Base-by-base conservation (phyloP, 768 basidiomycete genomes). In the Cytidiella melzeri region DNA sequence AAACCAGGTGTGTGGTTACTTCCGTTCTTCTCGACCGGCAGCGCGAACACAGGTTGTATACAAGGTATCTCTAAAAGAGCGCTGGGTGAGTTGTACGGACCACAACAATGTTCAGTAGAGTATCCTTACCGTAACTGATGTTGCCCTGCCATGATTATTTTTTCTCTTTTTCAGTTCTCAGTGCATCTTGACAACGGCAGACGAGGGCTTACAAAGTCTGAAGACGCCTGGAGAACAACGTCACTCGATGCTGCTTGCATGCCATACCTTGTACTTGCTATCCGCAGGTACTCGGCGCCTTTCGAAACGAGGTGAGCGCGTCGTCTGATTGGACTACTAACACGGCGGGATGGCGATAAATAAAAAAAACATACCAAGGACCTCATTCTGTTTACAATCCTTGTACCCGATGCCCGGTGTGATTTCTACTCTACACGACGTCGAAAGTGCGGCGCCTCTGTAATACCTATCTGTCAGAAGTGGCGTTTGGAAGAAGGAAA, bases 1-100 rank as follows among this genome's bases (percentile, higher is more conserved):
- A 89, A 90, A 3, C 70, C 76, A 9, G 79, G 70, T 1, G 87
- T 87, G 57, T 90, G 87, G 58, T 90, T 90, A n/a, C 81, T 82
- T 37, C 85, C 86, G 44, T 75, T 68, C 5, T 78, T 76, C 53
- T 71, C 69, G 5, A 84, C 84, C n/a, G 87, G 86, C 46, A 90
- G 87, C 24, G 80, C 41, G 47, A 51, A 57, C 20, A 45, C 40
- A 19, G 56, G 62, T 53, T 60, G 57, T 30, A 65, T 46, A 45
- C 61, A 55, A 5, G 64, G 63, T 19, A 68, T 55, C 39, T 52
- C 51, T 55, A 24, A 13, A 12, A 30, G 38, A 41, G 38, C 26
- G 15, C 18, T 11, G n/a, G 9, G 15, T 34, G 24, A 23, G 25
- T 37, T 25, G 10, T 15, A 7, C 30, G 30, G 30, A 34, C 30